These are phyloP conservation scores for Rosa rugosa DNA, from an alignment of 306 rosid genomes.

Conservation along the genomic window DNA sequence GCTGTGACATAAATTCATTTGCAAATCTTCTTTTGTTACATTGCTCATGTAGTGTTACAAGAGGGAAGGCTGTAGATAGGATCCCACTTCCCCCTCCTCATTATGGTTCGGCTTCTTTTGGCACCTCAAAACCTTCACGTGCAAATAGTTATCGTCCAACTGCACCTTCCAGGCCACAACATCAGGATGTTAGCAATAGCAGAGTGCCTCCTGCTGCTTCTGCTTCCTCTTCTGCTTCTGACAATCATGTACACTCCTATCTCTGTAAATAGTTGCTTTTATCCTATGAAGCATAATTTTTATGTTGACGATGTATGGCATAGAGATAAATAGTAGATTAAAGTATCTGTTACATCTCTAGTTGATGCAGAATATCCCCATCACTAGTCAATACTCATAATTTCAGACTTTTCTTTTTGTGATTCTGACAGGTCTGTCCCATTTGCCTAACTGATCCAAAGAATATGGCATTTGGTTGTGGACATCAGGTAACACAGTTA, in stretches of 20 bases:
- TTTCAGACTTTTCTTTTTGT: constrained; percentile 14
- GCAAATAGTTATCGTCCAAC: constrained; percentile 50
- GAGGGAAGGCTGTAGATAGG: constrained; percentile 73
- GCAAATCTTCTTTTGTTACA: constrained; percentile 7
- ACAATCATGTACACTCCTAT: constrained; percentile 54
- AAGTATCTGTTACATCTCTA: neutral
- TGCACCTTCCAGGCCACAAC: constrained; percentile 49
- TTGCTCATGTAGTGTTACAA: constrained; percentile 41
- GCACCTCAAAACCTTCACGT: constrained; percentile 44
- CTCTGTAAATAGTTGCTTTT: neutral
- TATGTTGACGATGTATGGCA: neutral
- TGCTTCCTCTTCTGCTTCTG: constrained; percentile 61
- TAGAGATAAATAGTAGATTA: neutral
- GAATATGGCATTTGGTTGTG: constrained; percentile 94
- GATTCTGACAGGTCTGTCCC: constrained; percentile 62
- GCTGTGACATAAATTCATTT: constrained; percentile 16
- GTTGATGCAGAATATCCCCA: neutral
- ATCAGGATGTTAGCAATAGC: constrained; percentile 21
- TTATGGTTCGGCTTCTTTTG: constrained; percentile 59
- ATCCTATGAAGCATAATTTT: constrained; percentile 1
- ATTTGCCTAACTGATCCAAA: constrained; percentile 66
- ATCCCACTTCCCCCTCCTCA: constrained; percentile 85
- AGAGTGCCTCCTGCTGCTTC: constrained; percentile 33
- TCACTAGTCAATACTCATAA: neutral
- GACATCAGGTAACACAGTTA: constrained; percentile 70